A percentile compares a stretch with the other conserved stretches of the same genome.
Conservation (phyloP, 805 yeast species). For the Sugiyamaella floridensis region DNA sequence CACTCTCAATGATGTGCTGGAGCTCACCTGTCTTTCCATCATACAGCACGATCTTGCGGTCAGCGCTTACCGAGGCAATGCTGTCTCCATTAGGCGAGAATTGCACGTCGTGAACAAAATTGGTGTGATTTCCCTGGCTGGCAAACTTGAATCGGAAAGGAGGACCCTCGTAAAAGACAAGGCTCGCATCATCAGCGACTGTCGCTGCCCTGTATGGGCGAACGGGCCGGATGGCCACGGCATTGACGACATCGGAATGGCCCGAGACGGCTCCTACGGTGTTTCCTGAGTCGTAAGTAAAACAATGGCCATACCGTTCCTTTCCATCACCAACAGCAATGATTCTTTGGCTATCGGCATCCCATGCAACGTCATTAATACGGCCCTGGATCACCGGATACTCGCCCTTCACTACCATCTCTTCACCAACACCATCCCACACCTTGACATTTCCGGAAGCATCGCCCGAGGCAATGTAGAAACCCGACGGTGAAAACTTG, state of each 20-base stretch:
- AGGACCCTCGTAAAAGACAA: conserved; percentile 85
- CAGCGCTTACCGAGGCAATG: conserved; percentile 79
- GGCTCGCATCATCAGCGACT: conserved; percentile 78
- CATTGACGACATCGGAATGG: conserved; percentile 75
- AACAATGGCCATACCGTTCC: conserved; percentile 86
- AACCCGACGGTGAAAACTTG: conserved; percentile 82
- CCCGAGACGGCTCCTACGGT: conserved; percentile 96
- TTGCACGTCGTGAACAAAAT: conserved; percentile 71
- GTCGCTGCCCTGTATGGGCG: conserved; percentile 94
- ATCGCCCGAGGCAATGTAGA: conserved; percentile 87
- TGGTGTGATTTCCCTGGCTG: conserved; percentile 66
- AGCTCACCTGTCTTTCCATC: conserved; percentile 85
- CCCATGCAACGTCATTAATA: conserved; percentile 84
- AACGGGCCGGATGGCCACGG: conserved; percentile 73
- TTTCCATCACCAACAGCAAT: conserved; percentile 95
- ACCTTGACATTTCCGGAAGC: conserved; percentile 81
- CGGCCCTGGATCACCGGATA: conserved; percentile 74
- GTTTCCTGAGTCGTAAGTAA: conserved; percentile 91
- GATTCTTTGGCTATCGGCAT: conserved; percentile 73
- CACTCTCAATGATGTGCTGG: conserved; percentile 38
- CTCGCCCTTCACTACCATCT: conserved; percentile 64
- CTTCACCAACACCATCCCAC: conserved; percentile 65
- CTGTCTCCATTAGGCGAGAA: conserved; percentile 75
- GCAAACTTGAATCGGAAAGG: conserved; percentile 82
- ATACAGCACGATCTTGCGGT: conserved; percentile 66